These are phyloP conservation scores for Lecanoromycetidae sp. DNA, from an alignment of 2,329 filamentous ascomycete species.

Conservation along the genomic window DNA sequence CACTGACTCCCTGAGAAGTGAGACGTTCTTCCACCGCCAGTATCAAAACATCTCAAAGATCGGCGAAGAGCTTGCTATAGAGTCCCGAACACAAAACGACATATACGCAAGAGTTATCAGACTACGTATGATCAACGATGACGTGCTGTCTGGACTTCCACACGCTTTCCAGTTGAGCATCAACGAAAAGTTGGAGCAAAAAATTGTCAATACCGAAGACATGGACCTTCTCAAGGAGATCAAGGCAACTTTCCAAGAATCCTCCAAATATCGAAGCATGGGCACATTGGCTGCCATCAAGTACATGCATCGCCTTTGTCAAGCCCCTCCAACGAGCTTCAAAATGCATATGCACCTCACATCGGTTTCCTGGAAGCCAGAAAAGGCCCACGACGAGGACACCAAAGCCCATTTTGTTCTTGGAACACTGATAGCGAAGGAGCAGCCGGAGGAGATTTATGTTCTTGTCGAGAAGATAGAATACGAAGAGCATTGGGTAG, in stretches of 20 bases:
- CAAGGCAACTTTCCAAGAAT: slow-evolving; percentile 1
- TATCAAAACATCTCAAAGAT: slow-evolving; percentile 1
- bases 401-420: background rate
- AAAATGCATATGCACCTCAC: slow-evolving; percentile 1
- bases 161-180: background rate
- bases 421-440: background rate
- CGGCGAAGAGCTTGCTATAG: background rate
- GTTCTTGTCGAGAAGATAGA: background rate
- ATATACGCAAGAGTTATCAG: background rate
- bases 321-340: background rate
- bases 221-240: background rate
- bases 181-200: slow-evolving; percentile 1
- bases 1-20: background rate
- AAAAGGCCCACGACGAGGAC: background rate
- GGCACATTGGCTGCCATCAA: slow-evolving; percentile 4
- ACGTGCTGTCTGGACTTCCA: background rate
- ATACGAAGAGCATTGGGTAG: slow-evolving; percentile 3
- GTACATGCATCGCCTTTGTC: slow-evolving; percentile 6
- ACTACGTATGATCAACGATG: slow-evolving; percentile 8
- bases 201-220: slow-evolving; percentile 1
- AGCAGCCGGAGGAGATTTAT: background rate
- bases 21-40: background rate
- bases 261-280: slow-evolving; percentile 6
- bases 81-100: background rate
- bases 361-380: background rate